Evolutionary conservation across 2,329 filamentous ascomycete genomes (phyloP).

Genomic region (Trichoderma sp.): DNA sequence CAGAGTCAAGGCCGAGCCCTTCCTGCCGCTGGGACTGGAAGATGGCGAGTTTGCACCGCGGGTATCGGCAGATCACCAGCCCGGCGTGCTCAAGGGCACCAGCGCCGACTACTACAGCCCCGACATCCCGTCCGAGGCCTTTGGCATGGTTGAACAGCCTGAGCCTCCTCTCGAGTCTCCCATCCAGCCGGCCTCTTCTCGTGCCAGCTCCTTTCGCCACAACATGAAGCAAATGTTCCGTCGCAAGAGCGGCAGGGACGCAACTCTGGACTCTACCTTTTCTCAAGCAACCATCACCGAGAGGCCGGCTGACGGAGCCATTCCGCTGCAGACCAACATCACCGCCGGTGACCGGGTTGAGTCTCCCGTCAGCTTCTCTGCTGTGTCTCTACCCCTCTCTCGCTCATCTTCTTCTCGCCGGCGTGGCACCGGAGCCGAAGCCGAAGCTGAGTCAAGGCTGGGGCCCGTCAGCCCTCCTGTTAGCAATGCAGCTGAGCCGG

Average conservation of each 20-base stretch:
- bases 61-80: slow-evolving; percentile 33
- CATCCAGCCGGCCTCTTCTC: slow-evolving; percentile 36
- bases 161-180: slow-evolving; percentile 30
- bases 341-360: slow-evolving; percentile 26
- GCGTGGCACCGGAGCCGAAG: slow-evolving; percentile 25
- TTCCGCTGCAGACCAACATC: slow-evolving; percentile 28
- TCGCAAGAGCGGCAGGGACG: slow-evolving; percentile 42
- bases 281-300: slow-evolving; percentile 19
- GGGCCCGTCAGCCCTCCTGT: slow-evolving; percentile 15
- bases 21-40: slow-evolving; percentile 24
- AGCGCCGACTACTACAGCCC: slow-evolving; percentile 50
- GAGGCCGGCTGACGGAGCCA: neutral
- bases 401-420: slow-evolving; percentile 19
- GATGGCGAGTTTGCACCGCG: slow-evolving; percentile 30
- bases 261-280: slow-evolving; percentile 36
- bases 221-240: slow-evolving; percentile 45
- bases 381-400: slow-evolving; percentile 21
- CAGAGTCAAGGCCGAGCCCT: slow-evolving; percentile 25
- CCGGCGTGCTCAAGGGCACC: slow-evolving; percentile 42
- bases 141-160: slow-evolving; percentile 44
- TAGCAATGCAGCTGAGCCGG: slow-evolving; percentile 28
- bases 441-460: slow-evolving; percentile 1
- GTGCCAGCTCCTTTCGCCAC: slow-evolving; percentile 42
- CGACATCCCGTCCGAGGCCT: slow-evolving; percentile 47
- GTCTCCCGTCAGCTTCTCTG: slow-evolving; percentile 28